Base-by-base conservation (phyloP, 202 grass and related monocot species). In the Carex arenaria region DNA sequence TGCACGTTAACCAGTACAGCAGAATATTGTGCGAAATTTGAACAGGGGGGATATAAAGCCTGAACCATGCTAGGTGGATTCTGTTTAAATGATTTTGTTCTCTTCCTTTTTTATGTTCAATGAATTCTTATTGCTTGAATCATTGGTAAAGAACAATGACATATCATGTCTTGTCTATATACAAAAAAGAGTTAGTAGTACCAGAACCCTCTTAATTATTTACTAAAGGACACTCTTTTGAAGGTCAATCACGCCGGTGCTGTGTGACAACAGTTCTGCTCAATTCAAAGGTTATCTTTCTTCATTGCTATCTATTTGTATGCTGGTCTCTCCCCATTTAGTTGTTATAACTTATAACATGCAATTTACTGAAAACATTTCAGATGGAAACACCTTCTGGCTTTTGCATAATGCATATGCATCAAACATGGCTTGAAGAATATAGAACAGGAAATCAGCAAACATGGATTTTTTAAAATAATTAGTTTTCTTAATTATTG, bases 401-500 rank as follows among this genome's bases (percentile, higher is more conserved):
- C 28, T 90, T 90, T 19, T 72, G 89, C 66, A 42, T 94, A 34
- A 86, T 86, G 28, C 87, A 92, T 77, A 88, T 94, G 73, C 89
- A 90, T 49, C 90, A 94, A 70, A 94, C 92, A 78, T 94, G 90
- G 89, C 85, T 83, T 13, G 84, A 85, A 61, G 90, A 80, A 65
- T 71, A 80, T 84, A 61, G 79, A 30, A 87, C 82, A 64, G 85
- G 40, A 40, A 69, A 68, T 82, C 87, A 90, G 51, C 73, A 86
- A 28, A 74, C 80, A 0, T 94, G 73, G 74, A 92, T 83, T 72
- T 72, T 94, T 66, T 94, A 87, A 78, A 63, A 42, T 60, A 7
- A 38, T 40, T 78, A n/a, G 11, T 52, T 55, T 26, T 14, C 40
- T 42, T 54, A 7, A 19, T 60, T 31, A 78, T 78, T 78, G 40